Evolutionary conservation across 2,329 filamentous ascomycete species (phyloP).

Genomic region (Conoideocrella luteorostrata): DNA sequence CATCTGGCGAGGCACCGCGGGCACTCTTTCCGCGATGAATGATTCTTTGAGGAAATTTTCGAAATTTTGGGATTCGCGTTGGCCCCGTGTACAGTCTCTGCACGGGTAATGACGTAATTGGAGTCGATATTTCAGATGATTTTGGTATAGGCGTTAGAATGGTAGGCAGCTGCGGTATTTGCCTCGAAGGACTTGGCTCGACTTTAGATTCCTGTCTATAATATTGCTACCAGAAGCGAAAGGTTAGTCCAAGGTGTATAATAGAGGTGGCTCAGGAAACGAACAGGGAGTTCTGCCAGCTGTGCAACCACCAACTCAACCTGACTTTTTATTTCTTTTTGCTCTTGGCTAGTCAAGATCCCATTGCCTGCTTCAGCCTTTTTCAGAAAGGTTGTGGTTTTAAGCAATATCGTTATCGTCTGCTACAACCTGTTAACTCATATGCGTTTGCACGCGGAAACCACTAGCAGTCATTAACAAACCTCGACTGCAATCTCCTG

Average conservation of each 20-base stretch:
- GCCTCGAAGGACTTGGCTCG: too few species aligned
- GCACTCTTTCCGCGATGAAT: neutral
- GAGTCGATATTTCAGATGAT: neutral
- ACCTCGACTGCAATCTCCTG: conserved; percentile 25
- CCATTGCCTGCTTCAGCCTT: conserved; percentile 18
- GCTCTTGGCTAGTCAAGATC: conserved; percentile 12
- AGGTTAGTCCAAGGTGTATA: neutral
- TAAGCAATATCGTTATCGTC: conserved; percentile 18
- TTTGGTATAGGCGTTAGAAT: neutral
- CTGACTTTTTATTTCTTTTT: conserved; percentile 12
- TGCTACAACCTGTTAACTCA: conserved; percentile 6
- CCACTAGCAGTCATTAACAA: conserved; percentile 1
- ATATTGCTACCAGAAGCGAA: too few species aligned
- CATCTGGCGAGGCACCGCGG: neutral
- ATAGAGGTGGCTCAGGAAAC: too few species aligned
- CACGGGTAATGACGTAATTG: neutral
- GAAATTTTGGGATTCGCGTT: neutral
- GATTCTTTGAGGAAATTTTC: neutral
- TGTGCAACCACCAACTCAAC: conserved; percentile 15
- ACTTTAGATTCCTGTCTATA: too few species aligned
- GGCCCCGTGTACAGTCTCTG: neutral
- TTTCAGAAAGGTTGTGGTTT: conserved; percentile 16
- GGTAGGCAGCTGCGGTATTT: too few species aligned
- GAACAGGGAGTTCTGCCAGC: conserved; percentile 17
- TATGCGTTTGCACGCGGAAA: neutral